Conservation (phyloP, 352 stramenopile species). For the Thalassiosira pacifica region DNA sequence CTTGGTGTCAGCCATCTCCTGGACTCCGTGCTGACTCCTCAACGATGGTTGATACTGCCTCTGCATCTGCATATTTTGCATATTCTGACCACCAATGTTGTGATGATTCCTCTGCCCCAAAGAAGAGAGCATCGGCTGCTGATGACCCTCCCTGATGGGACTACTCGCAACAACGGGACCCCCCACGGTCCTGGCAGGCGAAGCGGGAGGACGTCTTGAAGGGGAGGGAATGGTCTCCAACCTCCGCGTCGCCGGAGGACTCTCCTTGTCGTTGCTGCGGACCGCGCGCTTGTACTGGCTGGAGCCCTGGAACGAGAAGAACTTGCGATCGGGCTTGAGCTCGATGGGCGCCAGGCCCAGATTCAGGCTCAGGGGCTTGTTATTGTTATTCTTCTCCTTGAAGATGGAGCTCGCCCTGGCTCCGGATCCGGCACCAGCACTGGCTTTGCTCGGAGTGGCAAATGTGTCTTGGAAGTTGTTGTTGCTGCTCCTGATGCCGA, state of each 20-base stretch:
- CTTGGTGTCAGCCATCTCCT: slow-evolving; percentile 47
- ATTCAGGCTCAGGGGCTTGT: too few species aligned
- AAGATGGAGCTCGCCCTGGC: too few species aligned
- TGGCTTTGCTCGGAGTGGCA: neutral
- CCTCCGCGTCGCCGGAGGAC: neutral
- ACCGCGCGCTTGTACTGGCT: slow-evolving; percentile 26
- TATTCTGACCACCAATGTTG: too few species aligned
- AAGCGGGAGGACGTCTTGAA: neutral
- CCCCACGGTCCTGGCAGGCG: too few species aligned
- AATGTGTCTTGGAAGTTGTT: neutral
- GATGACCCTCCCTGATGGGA: neutral
- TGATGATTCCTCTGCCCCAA: too few species aligned
- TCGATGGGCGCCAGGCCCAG: slow-evolving; percentile 32
- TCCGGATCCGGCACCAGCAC: too few species aligned
- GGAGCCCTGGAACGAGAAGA: slow-evolving; percentile 48
- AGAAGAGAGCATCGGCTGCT: neutral
- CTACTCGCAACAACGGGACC: too few species aligned
- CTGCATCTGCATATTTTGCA: neutral
- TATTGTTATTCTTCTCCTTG: neutral
- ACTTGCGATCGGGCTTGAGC: slow-evolving; percentile 37
- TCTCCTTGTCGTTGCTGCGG: neutral
- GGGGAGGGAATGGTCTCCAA: slow-evolving; percentile 1
- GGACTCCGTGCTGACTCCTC: slow-evolving; percentile 44
- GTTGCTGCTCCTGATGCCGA: too few species aligned
- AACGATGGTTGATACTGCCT: slow-evolving; percentile 39